A percentile compares a stretch with the other conserved stretches of the same genome.
Conservation (phyloP, 768 basidiomycete genomes). For the Russula griseocarnosa region DNA sequence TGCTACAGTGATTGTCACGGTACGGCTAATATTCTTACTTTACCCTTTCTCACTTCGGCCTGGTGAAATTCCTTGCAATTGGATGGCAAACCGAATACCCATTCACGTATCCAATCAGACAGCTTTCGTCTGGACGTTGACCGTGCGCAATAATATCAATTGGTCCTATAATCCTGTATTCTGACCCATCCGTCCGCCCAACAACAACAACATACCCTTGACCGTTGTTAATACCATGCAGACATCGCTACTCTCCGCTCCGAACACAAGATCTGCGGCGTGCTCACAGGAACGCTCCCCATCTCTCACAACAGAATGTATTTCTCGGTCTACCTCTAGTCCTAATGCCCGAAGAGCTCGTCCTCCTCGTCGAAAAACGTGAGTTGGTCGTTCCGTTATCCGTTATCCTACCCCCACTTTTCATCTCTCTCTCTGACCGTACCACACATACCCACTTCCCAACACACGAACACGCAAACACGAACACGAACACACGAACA, state of each 20-base stretch:
- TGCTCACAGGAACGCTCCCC: conserved; percentile 85
- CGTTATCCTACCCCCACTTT: background rate
- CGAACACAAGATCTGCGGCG: conserved; percentile 76
- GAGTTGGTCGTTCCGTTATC: conserved; percentile 1
- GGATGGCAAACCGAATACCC: conserved; percentile 20
- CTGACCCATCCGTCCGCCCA: background rate
- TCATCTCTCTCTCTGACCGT: too few relatives aligned
- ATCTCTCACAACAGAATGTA: conserved; percentile 92
- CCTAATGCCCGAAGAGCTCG: conserved; percentile 88
- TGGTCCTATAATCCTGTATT: too few relatives aligned
- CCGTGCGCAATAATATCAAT: conserved; percentile 43
- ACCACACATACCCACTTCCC: background rate
- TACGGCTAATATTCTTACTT: too few relatives aligned
- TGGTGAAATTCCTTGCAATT: background rate
- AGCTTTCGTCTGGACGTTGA: conserved; percentile 87
- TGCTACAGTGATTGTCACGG: background rate
- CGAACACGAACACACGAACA: too few relatives aligned
- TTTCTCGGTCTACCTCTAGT: conserved; percentile 91
- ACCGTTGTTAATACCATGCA: conserved; percentile 32
- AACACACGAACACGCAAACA: too few relatives aligned
- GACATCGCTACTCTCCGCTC: conserved; percentile 80
- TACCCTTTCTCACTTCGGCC: too few relatives aligned
- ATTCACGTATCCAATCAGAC: conserved; percentile 62
- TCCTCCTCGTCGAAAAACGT: conserved; percentile 83
- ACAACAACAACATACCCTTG: background rate